phyloP scores from a whole-genome alignment of 305 asterid genomes.

The Solanum hybrid region DNA sequence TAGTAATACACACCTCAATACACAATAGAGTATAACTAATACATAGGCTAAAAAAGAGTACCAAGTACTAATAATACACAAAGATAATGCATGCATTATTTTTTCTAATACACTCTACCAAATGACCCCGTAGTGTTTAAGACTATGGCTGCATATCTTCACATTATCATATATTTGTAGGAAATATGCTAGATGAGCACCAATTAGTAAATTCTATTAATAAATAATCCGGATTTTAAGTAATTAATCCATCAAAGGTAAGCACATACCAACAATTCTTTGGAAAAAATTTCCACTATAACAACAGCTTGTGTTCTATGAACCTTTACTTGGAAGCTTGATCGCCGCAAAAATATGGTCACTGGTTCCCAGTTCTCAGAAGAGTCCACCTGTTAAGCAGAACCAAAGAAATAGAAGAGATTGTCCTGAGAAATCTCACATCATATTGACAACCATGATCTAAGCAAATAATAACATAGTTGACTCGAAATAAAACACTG shows the following conservation, averaged over 20 bases:
- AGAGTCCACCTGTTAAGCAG: slow-evolving; percentile 52
- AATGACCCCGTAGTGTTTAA: not conserved
- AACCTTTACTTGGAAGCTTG: slow-evolving; percentile 69
- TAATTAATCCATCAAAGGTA: not conserved
- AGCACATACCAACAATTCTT: slow-evolving; percentile 67
- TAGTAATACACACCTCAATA: not conserved
- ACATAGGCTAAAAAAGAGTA: not conserved
- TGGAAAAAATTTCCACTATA: slow-evolving; percentile 61
- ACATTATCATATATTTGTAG: not conserved
- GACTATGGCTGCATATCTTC: not conserved
- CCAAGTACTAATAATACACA: not conserved
- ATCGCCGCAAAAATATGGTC: slow-evolving; percentile 46
- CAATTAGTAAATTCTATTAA: not conserved
- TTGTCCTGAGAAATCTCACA: not conserved
- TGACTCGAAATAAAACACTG: not conserved
- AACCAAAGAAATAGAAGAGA: not conserved
- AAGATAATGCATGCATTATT: not conserved
- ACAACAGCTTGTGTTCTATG: slow-evolving; percentile 50
- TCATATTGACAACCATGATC: not conserved
- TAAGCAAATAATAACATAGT: not conserved
- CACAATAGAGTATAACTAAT: not conserved
- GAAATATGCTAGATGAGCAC: not conserved
- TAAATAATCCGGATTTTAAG: not conserved
- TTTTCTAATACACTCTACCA: not conserved
- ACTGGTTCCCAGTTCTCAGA: slow-evolving; percentile 86